Percentiles rank a stretch among this genome's conserved stretches.
phyloP scores from a whole-genome alignment of 495 filamentous ascomycete genomes.

The Lophiotrema nucula region DNA sequence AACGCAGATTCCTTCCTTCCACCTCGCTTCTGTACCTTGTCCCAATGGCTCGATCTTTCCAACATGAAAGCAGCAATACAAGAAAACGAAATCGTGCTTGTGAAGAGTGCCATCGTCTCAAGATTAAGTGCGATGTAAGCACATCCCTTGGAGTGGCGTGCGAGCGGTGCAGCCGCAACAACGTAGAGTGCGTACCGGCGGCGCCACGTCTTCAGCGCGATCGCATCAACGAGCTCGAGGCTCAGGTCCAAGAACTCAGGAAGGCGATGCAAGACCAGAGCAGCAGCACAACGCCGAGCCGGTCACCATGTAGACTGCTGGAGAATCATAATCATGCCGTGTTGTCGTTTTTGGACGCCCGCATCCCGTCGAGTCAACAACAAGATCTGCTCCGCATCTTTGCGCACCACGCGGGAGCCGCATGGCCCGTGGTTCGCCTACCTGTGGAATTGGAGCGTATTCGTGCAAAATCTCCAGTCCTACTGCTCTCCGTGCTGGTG shows the following conservation, averaged over 20 bases:
- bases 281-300: constrained; percentile 5
- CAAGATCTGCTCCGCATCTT: neutral
- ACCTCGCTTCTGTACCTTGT: too few species aligned
- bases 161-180: constrained; percentile 7
- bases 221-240: constrained; percentile 1
- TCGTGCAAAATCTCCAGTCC: neutral
- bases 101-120: constrained; percentile 10
- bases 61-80: neutral
- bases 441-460: neutral
- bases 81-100: constrained; percentile 5
- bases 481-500: constrained; percentile 2
- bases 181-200: constrained; percentile 2
- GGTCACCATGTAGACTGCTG: neutral
- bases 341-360: neutral
- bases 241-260: neutral
- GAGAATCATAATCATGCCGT: neutral
- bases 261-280: constrained; percentile 1
- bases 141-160: neutral
- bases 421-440: constrained; percentile 2
- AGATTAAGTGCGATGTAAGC: constrained; percentile 4
- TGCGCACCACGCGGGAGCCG: neutral
- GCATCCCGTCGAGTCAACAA: neutral
- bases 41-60: neutral
- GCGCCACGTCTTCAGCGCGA: constrained; percentile 3
- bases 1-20: too few species aligned